These are phyloP conservation scores for Cudoniella acicularis DNA, from an alignment of 495 filamentous ascomycete species.

Conservation along the genomic window DNA sequence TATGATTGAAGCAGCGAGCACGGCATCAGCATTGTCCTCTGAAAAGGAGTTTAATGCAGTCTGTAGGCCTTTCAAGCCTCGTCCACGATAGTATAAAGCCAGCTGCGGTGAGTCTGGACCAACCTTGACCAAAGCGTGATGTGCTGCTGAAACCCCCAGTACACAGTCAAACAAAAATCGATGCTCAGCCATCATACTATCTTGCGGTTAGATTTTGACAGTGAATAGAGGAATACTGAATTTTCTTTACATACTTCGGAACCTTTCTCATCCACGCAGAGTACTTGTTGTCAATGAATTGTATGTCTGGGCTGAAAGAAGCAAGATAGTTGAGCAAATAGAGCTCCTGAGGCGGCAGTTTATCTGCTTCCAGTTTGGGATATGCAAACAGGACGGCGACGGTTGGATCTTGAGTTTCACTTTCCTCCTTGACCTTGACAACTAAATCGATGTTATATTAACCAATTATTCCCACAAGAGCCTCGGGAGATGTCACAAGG, in stretches of 20 bases:
- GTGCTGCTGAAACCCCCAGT: neutral
- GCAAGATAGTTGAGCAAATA: neutral
- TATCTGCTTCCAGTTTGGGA: neutral
- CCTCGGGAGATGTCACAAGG: neutral
- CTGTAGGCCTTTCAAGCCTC: neutral
- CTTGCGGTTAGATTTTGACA: neutral
- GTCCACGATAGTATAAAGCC: neutral
- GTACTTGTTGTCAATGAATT: slow-evolving; percentile 2
- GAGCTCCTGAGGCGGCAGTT: neutral
- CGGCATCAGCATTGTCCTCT: neutral
- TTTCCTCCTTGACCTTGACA: neutral
- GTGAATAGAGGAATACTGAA: neutral
- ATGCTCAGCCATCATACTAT: neutral
- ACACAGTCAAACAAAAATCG: neutral
- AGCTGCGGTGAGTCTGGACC: neutral
- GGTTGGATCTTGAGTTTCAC: neutral
- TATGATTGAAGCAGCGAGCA: neutral
- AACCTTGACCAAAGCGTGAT: neutral
- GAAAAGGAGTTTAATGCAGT: neutral
- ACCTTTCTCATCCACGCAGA: neutral
- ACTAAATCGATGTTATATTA: neutral
- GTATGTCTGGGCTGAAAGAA: neutral
- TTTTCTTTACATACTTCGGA: neutral
- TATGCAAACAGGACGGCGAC: neutral
- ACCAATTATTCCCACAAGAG: neutral